Conservation (phyloP, 2,329 filamentous ascomycete species). For the Graphiopsis chlorocephala region DNA sequence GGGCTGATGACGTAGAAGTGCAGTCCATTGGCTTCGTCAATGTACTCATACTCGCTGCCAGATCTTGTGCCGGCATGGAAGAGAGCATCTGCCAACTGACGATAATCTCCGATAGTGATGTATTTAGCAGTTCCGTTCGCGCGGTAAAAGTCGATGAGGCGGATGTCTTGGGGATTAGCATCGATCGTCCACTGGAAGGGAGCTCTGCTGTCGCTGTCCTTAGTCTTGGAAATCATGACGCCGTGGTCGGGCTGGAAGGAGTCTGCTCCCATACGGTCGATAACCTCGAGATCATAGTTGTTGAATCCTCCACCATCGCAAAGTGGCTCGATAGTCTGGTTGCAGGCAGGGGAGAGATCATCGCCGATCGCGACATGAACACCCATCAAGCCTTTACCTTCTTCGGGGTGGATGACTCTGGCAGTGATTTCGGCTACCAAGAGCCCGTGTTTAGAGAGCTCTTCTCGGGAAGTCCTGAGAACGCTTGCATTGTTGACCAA, state of each 20-base stretch:
- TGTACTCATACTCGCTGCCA: conserved; percentile 50
- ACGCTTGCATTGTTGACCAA: conserved; percentile 46
- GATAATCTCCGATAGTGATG: conserved; percentile 53
- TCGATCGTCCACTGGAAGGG: conserved; percentile 57
- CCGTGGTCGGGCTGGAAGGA: conserved; percentile 53
- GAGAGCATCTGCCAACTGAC: conserved; percentile 53
- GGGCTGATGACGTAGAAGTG: conserved; percentile 52
- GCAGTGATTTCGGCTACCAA: conserved; percentile 49
- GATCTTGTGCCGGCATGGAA: conserved; percentile 55
- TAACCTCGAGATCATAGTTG: conserved; percentile 53
- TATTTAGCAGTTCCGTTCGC: conserved; percentile 49
- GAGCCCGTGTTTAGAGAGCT: conserved; percentile 39
- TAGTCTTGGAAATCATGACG: conserved; percentile 55
- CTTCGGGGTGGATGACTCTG: conserved; percentile 41
- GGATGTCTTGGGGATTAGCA: conserved; percentile 54
- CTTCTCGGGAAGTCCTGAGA: conserved; percentile 45
- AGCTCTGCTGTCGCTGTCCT: conserved; percentile 39
- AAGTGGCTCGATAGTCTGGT: conserved; percentile 41
- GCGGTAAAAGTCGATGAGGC: conserved; percentile 49
- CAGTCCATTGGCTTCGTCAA: conserved; percentile 48
- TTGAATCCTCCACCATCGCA: conserved; percentile 54
- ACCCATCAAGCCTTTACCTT: conserved; percentile 44
- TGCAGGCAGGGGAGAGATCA: conserved; percentile 48
- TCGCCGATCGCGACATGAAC: conserved; percentile 47
- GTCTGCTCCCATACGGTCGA: conserved; percentile 55